Base-by-base conservation (phyloP, 176 grass and related monocot genomes). In the Areca catechu region DNA sequence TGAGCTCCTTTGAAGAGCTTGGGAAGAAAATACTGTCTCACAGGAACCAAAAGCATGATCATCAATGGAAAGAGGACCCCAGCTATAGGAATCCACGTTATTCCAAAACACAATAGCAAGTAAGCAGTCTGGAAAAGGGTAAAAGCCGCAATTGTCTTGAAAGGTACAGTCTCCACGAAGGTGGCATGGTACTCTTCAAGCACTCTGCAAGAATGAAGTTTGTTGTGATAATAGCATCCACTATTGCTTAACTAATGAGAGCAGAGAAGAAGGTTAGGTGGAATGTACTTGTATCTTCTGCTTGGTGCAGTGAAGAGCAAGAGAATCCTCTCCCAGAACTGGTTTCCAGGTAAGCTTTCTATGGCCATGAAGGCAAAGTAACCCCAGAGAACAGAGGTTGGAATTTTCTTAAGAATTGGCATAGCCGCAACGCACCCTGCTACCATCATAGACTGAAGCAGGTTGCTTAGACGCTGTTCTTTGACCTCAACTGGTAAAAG, bases 331-430 rank as follows among this genome's bases (percentile, higher is more conserved):
- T 99, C 94, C 94, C 94, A 99, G 60, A 99, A 99, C 60, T 99
- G 94, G 48, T 99, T 99, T 24, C 94, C 94, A 2, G 94, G 94
- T 53, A 99, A 77, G 57, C 87, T 93, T 71, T 99, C 94, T n/a
- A 99, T 86, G 48, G 94, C 94, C 94, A 99, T 99, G 81, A 99
- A 99, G 20, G 94, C 94, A 22, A 99, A 99, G 59, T 99, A 99
- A 28, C 94, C 94, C 94, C 94, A 99, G 7, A 99, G 84, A 50
- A 99, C 94, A 30, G 94, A 88, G 2, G 94, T 99, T 0, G 94
- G 94, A 70, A 99, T 99, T 61, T 70, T 88, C 58, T 98, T 98
- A 22, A 98, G 88, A 23, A 98, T 19, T 0, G 94, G 88, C 94
- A 99, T 99, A 30, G 94, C 94, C 9, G 76, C 94, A 0, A 93